Base-by-base conservation (phyloP, 371 early-diverging fungal genomes). In the Parasitella parasitica region DNA sequence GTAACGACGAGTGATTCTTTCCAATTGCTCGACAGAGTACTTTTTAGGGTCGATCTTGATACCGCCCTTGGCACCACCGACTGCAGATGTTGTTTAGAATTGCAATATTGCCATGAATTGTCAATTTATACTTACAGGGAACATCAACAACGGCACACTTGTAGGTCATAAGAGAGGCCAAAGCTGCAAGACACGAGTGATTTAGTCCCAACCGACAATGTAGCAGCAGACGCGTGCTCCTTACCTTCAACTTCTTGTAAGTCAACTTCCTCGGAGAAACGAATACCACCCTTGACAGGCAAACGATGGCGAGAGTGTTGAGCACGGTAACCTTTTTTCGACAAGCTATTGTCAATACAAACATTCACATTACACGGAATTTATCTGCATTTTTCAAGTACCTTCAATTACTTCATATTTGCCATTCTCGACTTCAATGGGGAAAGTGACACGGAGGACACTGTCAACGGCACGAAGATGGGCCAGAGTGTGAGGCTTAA, bases 131-230 rank as follows among this genome's bases (percentile, higher is more conserved):
- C 80, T 89, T 88, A 85, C 88, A 93, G 56, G 94, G 94, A 57
- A 94, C 95, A 76, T 94, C 94, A 26, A 94, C 94, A 32, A 94
- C 91, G 41, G 95, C 95, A 76, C 94, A 93, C 80, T 94, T 94
- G 81, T 86, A 94, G 22, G 95, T 94, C 95, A 94, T 94, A 55
- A 91, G 74, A 12, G 90, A 84, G 18, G 89, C 89, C 72, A 88
- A 70, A 43, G 89, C 89, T 80, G 64, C 9, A 4, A 18, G 13
- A 32, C 3, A 46, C 6, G 16, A 4, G n/a, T 16, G 38, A 38
- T 15, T 49, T 50, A 50, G 50, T 27, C 52, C 28, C 2, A 16
- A 37, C n/a, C 27, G 27, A 37, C 3, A 8, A 26, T 18, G n/a
- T 5, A 27, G 24, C 52, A 20, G 35, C n/a, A 55, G 26, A 38